Evolutionary conservation across 192 early-diverging fungal genomes (phyloP).

Genomic region (Geranomyces variabilis): DNA sequence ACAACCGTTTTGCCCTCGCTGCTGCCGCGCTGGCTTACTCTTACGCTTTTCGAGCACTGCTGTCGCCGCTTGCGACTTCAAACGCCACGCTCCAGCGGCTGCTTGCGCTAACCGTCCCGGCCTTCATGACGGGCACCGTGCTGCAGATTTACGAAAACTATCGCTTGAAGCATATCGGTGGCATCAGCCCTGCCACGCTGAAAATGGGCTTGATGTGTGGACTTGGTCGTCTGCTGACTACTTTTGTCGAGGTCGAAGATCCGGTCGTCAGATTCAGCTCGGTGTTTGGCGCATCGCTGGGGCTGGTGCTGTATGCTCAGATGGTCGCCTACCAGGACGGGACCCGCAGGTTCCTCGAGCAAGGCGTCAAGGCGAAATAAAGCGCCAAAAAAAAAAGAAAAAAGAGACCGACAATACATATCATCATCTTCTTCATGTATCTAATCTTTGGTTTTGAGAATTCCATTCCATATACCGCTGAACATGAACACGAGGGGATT

Average conservation of each 20-base stretch:
- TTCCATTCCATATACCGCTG: no score
- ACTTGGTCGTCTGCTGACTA: constrained; percentile 30
- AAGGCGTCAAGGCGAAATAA: constrained; percentile 5
- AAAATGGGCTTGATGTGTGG: constrained; percentile 31
- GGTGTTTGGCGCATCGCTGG: constrained; percentile 20
- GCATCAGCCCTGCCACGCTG: constrained; percentile 29
- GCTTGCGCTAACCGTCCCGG: constrained; percentile 22
- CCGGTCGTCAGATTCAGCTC: constrained; percentile 8
- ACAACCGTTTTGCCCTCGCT: neutral
- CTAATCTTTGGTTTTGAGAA: no score
- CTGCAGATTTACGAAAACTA: constrained; percentile 28
- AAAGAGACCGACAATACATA: no score
- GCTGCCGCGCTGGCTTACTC: neutral
- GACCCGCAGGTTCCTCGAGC: constrained; percentile 24
- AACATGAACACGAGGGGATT: no score
- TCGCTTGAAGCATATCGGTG: constrained; percentile 27
- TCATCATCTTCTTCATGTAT: no score
- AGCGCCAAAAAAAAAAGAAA: no score
- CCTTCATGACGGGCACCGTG: constrained; percentile 13
- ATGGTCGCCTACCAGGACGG: constrained; percentile 29
- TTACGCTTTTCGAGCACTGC: neutral
- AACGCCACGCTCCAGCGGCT: constrained; percentile 19
- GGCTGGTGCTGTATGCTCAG: constrained; percentile 23
- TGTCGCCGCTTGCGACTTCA: neutral
- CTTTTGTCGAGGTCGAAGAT: constrained; percentile 36